Percentiles rank a stretch among this genome's conserved stretches.
Evolutionary conservation across 352 stramenopile species (phyloP).

Genomic region (Globisporangium carolinianum): DNA sequence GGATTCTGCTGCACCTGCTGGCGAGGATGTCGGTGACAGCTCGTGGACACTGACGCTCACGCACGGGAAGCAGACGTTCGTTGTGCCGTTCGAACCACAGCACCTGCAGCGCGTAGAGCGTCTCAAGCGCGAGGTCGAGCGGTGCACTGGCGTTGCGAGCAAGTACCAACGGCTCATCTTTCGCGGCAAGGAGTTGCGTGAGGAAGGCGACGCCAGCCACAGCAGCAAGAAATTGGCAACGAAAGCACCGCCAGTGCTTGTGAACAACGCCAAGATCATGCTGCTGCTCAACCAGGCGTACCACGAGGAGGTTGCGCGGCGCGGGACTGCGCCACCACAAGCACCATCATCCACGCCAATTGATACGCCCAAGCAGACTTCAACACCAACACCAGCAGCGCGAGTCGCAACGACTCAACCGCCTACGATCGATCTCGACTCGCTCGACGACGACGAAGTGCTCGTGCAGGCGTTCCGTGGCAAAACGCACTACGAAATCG

Average conservation of each 20-base stretch:
- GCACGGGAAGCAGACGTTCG: constrained; percentile 37
- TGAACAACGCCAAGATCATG: constrained; percentile 36
- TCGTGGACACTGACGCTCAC: constrained; percentile 21
- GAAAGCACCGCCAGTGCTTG: constrained; percentile 3
- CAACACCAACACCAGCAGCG: background rate
- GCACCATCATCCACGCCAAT: background rate
- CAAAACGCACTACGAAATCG: constrained; percentile 51
- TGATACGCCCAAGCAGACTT: too few species aligned
- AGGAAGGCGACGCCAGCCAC: background rate
- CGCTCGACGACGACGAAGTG: constrained; percentile 34
- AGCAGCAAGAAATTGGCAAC: constrained; percentile 5
- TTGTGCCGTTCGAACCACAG: constrained; percentile 18
- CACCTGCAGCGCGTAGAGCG: constrained; percentile 18
- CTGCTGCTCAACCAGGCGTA: constrained; percentile 31
- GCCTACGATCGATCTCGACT: constrained; percentile 23
- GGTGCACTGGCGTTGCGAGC: constrained; percentile 25
- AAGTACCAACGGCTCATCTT: constrained; percentile 52
- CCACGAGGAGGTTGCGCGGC: constrained; percentile 9
- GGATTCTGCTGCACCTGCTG: too few species aligned
- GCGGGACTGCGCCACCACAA: background rate
- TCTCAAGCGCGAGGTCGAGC: constrained; percentile 24
- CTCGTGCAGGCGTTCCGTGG: constrained; percentile 48
- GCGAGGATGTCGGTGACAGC: background rate
- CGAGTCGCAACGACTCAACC: too few species aligned
- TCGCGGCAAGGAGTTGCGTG: constrained; percentile 32